These are phyloP conservation scores for Mrakia hoshinonis DNA, from an alignment of 768 basidiomycete genomes.

Conservation along the genomic window DNA sequence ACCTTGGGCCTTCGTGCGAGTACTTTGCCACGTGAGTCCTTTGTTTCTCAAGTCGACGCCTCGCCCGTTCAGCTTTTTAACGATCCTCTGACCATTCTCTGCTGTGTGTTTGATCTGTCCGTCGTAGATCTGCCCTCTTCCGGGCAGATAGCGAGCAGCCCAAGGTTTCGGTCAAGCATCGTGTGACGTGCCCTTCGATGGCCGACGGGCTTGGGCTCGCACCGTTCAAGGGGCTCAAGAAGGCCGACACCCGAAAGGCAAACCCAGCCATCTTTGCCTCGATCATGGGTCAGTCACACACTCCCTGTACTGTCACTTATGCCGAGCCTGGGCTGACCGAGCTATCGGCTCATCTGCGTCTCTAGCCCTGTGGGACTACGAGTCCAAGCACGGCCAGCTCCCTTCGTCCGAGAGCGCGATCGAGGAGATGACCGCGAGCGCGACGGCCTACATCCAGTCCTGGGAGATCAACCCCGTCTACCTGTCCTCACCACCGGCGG, in stretches of 20 bases:
- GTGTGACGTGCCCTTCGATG: background rate
- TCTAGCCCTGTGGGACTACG: constrained; percentile 27
- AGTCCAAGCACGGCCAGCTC: background rate
- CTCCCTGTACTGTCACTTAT: too few relatives aligned
- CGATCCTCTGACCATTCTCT: background rate
- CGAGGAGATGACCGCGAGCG: constrained; percentile 56
- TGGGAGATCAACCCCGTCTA: constrained; percentile 55
- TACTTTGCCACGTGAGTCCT: constrained; percentile 46
- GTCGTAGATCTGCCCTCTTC: background rate
- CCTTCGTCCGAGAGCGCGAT: constrained; percentile 30
- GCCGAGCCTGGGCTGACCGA: background rate
- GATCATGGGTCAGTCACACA: constrained; percentile 61
- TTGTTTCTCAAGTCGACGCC: too few relatives aligned
- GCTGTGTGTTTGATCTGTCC: background rate
- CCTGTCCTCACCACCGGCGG: constrained; percentile 45
- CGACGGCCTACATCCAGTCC: constrained; percentile 52
- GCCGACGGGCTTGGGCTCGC: constrained; percentile 15
- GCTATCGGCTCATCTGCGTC: background rate
- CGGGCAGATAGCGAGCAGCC: constrained; percentile 1
- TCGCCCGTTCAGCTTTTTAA: background rate
- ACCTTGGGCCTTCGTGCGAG: constrained; percentile 68
- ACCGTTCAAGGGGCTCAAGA: constrained; percentile 60
- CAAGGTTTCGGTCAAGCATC: constrained; percentile 6
- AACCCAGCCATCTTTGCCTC: constrained; percentile 65
- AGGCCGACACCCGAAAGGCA: constrained; percentile 70